Conservation (phyloP, 345 rosid species). For the Euphorbia lathyris region DNA sequence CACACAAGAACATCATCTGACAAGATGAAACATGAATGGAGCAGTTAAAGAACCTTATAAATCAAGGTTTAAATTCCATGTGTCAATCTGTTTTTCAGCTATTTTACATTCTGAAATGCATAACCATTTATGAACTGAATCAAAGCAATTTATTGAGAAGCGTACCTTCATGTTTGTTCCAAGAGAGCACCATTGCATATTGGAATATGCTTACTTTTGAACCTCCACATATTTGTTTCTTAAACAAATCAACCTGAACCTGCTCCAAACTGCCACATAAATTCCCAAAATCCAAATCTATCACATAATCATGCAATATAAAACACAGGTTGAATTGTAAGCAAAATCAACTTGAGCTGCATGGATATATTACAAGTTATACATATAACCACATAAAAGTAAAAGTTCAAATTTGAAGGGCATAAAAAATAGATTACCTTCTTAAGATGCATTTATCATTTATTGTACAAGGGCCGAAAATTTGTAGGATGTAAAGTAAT, state of each 20-base stretch:
- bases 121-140: neutral
- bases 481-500: constrained; percentile 51
- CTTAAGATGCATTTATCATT: constrained; percentile 41
- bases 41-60: neutral
- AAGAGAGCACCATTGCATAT: constrained; percentile 62
- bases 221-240: constrained; percentile 73
- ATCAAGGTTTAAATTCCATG: neutral
- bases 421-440: constrained; percentile 51
- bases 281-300: constrained; percentile 46
- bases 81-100: neutral
- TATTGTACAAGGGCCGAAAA: constrained; percentile 37
- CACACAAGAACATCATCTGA: neutral
- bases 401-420: constrained; percentile 17
- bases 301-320: constrained; percentile 22
- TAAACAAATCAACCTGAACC: constrained; percentile 73
- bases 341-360: neutral
- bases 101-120: neutral
- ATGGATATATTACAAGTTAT: neutral
- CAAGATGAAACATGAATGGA: neutral
- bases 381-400: neutral
- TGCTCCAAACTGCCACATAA: constrained; percentile 89
- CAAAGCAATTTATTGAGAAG: constrained; percentile 13
- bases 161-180: constrained; percentile 56
- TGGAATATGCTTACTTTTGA: constrained; percentile 59
- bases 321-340: constrained; percentile 6